Conservation (phyloP, 2,329 filamentous ascomycete species). For the Colletotrichum graminicola region DNA sequence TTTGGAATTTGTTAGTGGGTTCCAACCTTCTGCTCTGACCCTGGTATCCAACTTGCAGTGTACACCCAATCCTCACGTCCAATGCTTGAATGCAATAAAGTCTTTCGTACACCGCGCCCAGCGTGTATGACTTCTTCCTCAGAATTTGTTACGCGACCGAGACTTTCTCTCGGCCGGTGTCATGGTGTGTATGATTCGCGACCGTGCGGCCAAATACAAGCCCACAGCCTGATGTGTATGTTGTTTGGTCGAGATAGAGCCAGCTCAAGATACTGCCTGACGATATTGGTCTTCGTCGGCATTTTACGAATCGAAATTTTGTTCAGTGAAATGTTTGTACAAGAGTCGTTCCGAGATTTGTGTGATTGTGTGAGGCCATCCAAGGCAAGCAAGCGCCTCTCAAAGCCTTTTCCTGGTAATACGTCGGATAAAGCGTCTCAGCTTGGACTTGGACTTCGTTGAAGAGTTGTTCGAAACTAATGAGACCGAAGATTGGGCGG, state of each 20-base stretch:
- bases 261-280: neutral
- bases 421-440: slow-evolving; percentile 8
- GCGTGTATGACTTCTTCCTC: neutral
- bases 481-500: neutral
- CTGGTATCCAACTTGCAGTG: neutral
- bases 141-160: neutral
- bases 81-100: neutral
- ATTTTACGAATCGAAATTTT: neutral
- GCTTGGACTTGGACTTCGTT: neutral
- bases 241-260: neutral
- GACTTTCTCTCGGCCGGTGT: neutral
- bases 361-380: neutral
- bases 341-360: neutral
- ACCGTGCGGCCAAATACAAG: neutral
- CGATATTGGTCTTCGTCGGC: neutral
- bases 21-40: neutral
- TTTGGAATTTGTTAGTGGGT: too few relatives aligned
- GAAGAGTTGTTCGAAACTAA: neutral
- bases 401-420: slow-evolving; percentile 8
- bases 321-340: neutral
- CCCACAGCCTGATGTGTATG: neutral
- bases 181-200: neutral
- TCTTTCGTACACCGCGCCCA: neutral
- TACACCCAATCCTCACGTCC: neutral
- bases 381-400: neutral